Evolutionary conservation across 1,139 yeast genomes (phyloP).

Genomic region (Scheffersomyces segobiensis): DNA sequence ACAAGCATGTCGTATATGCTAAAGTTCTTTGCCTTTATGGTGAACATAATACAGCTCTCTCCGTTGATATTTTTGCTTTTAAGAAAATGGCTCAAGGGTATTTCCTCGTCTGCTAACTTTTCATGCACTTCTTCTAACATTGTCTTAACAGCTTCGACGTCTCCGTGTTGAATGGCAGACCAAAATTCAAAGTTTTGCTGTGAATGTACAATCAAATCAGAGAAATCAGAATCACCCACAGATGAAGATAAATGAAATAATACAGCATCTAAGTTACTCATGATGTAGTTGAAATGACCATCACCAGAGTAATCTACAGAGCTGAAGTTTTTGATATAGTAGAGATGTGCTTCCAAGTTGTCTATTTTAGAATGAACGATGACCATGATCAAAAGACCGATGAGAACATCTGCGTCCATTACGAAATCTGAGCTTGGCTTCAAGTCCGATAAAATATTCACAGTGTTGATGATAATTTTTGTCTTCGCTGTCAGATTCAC

Average conservation of each 20-base stretch:
- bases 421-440: conserved; percentile 15
- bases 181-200: conserved; percentile 54
- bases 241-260: conserved; percentile 53
- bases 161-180: conserved; percentile 46
- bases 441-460: conserved; percentile 49
- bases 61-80: conserved; percentile 61
- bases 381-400: conserved; percentile 72
- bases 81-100: conserved; percentile 43
- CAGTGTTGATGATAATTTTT: conserved; percentile 51
- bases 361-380: conserved; percentile 63
- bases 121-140: conserved; percentile 21
- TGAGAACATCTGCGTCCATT: conserved; percentile 80
- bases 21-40: conserved; percentile 45
- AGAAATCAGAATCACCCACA: conserved; percentile 32
- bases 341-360: conserved; percentile 62
- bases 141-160: conserved; percentile 17
- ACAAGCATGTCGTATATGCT: conserved; percentile 50
- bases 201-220: conserved; percentile 45
- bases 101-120: conserved; percentile 6
- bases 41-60: conserved; percentile 63
- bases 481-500: conserved; percentile 57
- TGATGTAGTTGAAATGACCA: conserved; percentile 43
- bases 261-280: conserved; percentile 85
- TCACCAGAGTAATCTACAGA: conserved; percentile 25
- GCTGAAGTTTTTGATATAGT: conserved; percentile 64